A percentile compares a stretch with the other conserved stretches of the same genome.
Evolutionary conservation across 768 basidiomycete genomes (phyloP).

Genomic region (Psilocybe azurescens): DNA sequence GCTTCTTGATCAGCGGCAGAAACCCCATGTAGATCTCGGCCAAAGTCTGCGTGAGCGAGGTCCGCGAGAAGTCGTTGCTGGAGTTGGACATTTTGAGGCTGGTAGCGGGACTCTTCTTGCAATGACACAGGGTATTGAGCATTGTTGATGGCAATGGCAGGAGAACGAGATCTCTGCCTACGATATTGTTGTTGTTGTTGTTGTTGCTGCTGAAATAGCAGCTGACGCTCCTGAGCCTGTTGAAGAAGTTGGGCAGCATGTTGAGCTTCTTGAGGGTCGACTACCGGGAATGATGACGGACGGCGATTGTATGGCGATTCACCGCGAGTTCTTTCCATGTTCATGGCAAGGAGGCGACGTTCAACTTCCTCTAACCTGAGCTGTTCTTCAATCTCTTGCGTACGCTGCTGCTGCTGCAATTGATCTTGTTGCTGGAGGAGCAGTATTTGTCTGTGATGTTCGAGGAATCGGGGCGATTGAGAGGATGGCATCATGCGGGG

Average conservation of each 20-base stretch:
- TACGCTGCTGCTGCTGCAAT: constrained; percentile 50
- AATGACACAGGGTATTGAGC: constrained; percentile 40
- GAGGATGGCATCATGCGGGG: constrained; percentile 77
- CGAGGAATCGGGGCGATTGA: constrained; percentile 81
- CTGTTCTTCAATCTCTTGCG: constrained; percentile 69
- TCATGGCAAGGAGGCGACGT: constrained; percentile 60
- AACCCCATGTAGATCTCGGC: constrained; percentile 66
- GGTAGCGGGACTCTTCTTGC: constrained; percentile 53
- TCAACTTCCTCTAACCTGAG: constrained; percentile 69
- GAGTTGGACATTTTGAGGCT: constrained; percentile 67
- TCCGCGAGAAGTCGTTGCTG: constrained; percentile 82
- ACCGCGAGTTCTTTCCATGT: constrained; percentile 27
- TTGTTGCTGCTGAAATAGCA: constrained; percentile 24
- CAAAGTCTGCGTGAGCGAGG: constrained; percentile 69
- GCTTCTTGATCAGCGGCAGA: constrained; percentile 71
- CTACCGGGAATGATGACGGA: constrained; percentile 33
- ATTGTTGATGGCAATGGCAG: constrained; percentile 36
- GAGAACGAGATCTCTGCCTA: constrained; percentile 50
- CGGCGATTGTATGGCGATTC: constrained; percentile 27
- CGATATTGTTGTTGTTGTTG: constrained; percentile 56
- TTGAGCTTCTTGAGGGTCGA: constrained; percentile 49
- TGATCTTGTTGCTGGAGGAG: constrained; percentile 70
- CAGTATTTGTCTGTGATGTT: constrained; percentile 74
- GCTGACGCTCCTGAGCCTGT: constrained; percentile 24
- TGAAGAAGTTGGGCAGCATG: constrained; percentile 39